Conservation (phyloP, 371 early-diverging fungal genomes). For the Mortierella sp. region DNA sequence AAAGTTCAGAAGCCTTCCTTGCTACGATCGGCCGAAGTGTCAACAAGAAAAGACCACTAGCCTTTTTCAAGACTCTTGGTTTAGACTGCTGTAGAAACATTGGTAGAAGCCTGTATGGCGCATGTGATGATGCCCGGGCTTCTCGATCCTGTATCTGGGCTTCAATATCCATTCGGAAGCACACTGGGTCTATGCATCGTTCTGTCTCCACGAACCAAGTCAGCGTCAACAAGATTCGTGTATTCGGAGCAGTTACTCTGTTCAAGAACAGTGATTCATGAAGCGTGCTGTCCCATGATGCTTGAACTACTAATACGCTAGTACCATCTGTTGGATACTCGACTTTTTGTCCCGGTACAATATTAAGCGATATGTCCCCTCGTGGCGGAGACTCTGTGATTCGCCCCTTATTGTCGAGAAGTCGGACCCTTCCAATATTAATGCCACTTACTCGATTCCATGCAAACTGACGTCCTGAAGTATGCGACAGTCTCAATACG, state of each 20-base stretch:
- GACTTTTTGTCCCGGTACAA: slow-evolving; percentile 63
- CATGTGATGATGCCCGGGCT: slow-evolving; percentile 10
- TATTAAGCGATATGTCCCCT: slow-evolving; percentile 65
- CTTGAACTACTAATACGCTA: slow-evolving; percentile 67
- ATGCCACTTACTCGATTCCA: slow-evolving; percentile 72
- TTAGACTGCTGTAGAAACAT: slow-evolving; percentile 51
- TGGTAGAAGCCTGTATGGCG: slow-evolving; percentile 41
- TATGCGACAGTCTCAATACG: slow-evolving; percentile 79
- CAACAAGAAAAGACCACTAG: slow-evolving; percentile 69
- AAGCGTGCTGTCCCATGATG: slow-evolving; percentile 89
- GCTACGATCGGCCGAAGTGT: slow-evolving; percentile 73
- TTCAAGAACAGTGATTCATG: slow-evolving; percentile 85
- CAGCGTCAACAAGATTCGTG: slow-evolving; percentile 70
- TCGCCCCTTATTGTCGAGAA: slow-evolving; percentile 79
- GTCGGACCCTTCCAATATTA: slow-evolving; percentile 73
- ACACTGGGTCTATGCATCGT: slow-evolving; percentile 69
- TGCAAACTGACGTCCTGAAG: slow-evolving; percentile 79
- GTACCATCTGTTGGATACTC: slow-evolving; percentile 74
- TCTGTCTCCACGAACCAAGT: slow-evolving; percentile 74
- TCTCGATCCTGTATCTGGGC: slow-evolving; percentile 71
- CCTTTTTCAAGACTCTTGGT: slow-evolving; percentile 58
- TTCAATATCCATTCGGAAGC: slow-evolving; percentile 75
- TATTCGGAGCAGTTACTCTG: slow-evolving; percentile 72
- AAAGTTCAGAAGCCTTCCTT: slow-evolving; percentile 73
- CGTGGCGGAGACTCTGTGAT: slow-evolving; percentile 65